Evolutionary conservation across 2,329 filamentous ascomycete species (phyloP), one percentile per base, ranked within the genome.

Genomic region (Penicillium hordei): DNA sequence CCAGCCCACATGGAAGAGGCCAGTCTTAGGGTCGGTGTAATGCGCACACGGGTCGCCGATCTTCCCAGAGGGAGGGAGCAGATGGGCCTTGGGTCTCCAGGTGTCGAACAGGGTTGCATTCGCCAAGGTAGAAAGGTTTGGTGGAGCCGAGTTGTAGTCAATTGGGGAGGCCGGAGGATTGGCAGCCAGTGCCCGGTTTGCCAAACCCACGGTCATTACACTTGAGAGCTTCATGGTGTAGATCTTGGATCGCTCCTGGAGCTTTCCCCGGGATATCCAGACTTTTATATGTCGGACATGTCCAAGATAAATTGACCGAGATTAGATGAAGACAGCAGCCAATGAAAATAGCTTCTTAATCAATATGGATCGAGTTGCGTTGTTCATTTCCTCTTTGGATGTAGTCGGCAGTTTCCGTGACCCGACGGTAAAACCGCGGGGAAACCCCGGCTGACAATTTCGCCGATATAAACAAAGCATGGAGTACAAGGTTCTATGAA

Each of bases 11-110:
- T 65, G 63, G 49, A 65, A 65, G 12, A 61, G 40, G 2, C 63
- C 63, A 10, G 63, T 64, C 39, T 57, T 45, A 4, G 63, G 59
- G 39, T 65, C 63, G 15, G 52, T 64, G 23, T 65, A 65, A 8
- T 65, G 61, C 40, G 40, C 48, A 36, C 63, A 65, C 3, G 63
- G 63, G 34, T 65, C 63, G 34, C 63, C 63, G 27, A 62, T 58
- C 23, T 61, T 59, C 21, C 63, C 63, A 5, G 52, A 48, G 5
- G 60, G 60, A 10, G 63, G 63, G 4, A 65, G 60, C 8, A 64
- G 44, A 25, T 65, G 63, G 19, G 59, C 57, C 12, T 48, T 52
- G 23, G 63, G 63, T 46, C 63, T 60, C 63, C 63, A 65, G n/a
- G 62, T 60, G 5, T 65, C 45, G 38, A 59, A 65, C 12, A 65